Evolutionary conservation across 140 eudicot genomes (phyloP), one percentile per base, ranked within the genome.

Genomic region (Flaveria floridana): DNA sequence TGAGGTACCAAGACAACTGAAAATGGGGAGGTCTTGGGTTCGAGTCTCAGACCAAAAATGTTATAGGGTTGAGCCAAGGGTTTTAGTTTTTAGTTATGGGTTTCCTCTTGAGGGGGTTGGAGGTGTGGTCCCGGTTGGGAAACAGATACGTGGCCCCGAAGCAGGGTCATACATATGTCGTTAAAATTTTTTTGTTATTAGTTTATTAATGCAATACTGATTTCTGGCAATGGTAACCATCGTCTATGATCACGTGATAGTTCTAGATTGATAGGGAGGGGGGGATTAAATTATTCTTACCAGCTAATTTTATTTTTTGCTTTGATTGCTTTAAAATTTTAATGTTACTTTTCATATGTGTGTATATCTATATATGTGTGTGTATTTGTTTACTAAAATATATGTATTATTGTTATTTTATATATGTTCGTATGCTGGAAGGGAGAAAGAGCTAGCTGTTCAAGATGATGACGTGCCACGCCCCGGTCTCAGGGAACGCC

Each of bases 391-490:
- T 57, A 20, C 66, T 72, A 57, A 56, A 55, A 56, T 19, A 4
- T 67, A 19, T 67, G 37, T 67, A 41, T 44, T 9, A 19, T 68
- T 44, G 41, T 58, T 6, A 41, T 41, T 20, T 58, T 58, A 20
- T 7, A 21, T 73, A 57, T 42, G 6, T 12, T 4, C 44, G 57
- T 72, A 72, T 57, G 30, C n/a, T 72, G 7, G 41, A 37, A 72
- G 55, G 59, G 53, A n/a, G 71, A 74, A 16, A 74, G 78, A 61
- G 63, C 71, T 48, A 47, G 44, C 50, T 0, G 41, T 15, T 25
- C 28, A 74, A 56, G 78, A 74, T 28, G 80, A 65, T 41, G 25
- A 23, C 25, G 25, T 23, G 25, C 25, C 25, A 23, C 25, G 25
- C 25, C 25, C 25, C 25, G 25, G 25, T 23, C 25, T 23, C 25